phyloP scores from a whole-genome alignment of 75 land plant species.

The Selaginella tamariscina region DNA sequence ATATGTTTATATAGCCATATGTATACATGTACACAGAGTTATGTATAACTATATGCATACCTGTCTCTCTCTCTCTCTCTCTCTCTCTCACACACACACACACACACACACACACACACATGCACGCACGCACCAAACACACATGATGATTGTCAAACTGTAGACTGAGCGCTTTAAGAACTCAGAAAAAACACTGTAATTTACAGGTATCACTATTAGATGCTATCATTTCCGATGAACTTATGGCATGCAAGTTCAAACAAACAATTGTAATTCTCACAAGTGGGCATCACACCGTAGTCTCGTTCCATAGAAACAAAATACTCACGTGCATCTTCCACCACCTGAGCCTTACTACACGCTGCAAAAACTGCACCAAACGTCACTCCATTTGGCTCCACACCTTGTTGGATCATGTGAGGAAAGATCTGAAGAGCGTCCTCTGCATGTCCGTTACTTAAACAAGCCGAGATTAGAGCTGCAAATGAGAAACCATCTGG shows the following conservation, averaged over 20 bases:
- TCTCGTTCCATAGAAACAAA: background rate
- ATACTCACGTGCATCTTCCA: background rate
- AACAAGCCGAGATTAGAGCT: background rate
- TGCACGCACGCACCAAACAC: too few species aligned
- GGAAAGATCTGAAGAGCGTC: background rate
- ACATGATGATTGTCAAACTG: too few species aligned
- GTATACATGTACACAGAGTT: too few species aligned
- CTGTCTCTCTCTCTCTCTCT: too few species aligned
- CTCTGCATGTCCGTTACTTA: background rate
- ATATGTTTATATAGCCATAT: too few species aligned
- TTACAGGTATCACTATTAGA: too few species aligned
- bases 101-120: too few species aligned
- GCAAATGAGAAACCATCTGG: background rate
- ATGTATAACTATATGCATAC: too few species aligned
- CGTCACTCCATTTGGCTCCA: background rate
- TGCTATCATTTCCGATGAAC: background rate
- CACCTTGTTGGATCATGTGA: background rate
- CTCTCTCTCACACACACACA: too few species aligned
- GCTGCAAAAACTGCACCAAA: background rate
- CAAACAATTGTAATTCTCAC: background rate
- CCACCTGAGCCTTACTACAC: background rate
- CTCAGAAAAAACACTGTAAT: too few species aligned
- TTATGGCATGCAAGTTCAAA: background rate
- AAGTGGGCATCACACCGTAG: background rate
- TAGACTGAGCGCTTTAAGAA: too few species aligned